phyloP scores from a whole-genome alignment of 1,284 basidiomycete species.

The Apiotrichum sp. region DNA sequence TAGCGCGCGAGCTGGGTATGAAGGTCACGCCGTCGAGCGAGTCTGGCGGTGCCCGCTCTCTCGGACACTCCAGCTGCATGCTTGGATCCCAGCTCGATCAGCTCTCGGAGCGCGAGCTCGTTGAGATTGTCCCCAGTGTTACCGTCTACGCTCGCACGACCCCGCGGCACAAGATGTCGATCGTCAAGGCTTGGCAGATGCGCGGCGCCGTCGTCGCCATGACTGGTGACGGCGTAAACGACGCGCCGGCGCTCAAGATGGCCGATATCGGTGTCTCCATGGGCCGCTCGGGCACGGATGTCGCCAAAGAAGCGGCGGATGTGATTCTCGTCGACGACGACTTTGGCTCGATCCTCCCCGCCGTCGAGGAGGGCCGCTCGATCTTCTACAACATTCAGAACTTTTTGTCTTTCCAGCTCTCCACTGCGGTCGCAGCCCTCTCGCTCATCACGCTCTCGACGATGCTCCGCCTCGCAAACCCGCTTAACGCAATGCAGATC shows the following conservation, averaged over 20 bases:
- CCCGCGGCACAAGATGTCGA: conserved; percentile 94
- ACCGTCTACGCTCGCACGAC: conserved; percentile 92
- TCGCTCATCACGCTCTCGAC: conserved; percentile 93
- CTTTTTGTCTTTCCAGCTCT: conserved; percentile 93
- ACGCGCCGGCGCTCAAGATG: conserved; percentile 94
- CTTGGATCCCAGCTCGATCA: conserved; percentile 61
- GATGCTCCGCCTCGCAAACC: conserved; percentile 78
- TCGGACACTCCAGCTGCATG: no score
- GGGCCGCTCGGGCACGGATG: conserved; percentile 95
- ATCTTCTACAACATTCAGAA: conserved; percentile 99
- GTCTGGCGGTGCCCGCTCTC: conserved; percentile 32
- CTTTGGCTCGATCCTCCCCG: conserved; percentile 87
- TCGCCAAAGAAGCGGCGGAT: conserved; percentile 96
- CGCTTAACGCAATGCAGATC: conserved; percentile 97
- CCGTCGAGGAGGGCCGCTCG: conserved; percentile 94
- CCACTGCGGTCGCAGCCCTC: conserved; percentile 89
- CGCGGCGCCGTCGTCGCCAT: conserved; percentile 88
- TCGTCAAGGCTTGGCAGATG: conserved; percentile 85
- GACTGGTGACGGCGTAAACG: conserved; percentile 98
- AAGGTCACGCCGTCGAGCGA: conserved; percentile 26
- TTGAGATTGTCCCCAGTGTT: conserved; percentile 71
- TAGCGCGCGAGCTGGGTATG: conserved; percentile 84
- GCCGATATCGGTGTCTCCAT: conserved; percentile 97
- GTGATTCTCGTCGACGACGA: conserved; percentile 97
- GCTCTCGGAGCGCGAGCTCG: conserved; percentile 70